These are phyloP conservation scores for Kodamaea sp. DNA, from an alignment of 1,139 yeast genomes.

Conservation along the genomic window DNA sequence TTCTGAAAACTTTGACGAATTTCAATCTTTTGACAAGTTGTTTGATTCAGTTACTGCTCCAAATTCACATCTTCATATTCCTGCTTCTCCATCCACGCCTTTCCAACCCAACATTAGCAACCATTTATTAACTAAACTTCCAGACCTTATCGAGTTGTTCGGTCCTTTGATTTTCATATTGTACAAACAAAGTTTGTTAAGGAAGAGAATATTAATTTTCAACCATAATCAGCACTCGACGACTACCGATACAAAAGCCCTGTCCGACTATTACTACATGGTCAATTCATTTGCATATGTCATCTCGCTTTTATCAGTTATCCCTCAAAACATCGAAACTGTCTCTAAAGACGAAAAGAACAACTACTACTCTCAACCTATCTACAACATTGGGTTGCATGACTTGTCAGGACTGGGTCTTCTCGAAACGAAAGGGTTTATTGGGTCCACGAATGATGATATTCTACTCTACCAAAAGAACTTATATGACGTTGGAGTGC, in stretches of 20 bases:
- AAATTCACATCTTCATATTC: background rate
- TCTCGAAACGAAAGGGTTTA: constrained; percentile 35
- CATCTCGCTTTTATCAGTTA: constrained; percentile 36
- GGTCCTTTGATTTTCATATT: constrained; percentile 76
- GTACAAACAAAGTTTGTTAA: constrained; percentile 67
- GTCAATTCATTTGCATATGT: constrained; percentile 35
- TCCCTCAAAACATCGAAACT: constrained; percentile 33
- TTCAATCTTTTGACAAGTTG: constrained; percentile 22
- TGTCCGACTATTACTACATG: constrained; percentile 7
- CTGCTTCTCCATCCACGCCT: constrained; percentile 6
- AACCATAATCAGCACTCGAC: constrained; percentile 22
- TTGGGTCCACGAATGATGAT: constrained; percentile 75
- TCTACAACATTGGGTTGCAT: constrained; percentile 66
- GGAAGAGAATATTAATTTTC: constrained; percentile 62
- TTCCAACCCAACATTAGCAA: constrained; percentile 21
- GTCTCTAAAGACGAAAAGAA: constrained; percentile 17
- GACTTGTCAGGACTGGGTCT: constrained; percentile 40
- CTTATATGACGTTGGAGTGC: constrained; percentile 52
- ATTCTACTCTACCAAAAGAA: constrained; percentile 57
- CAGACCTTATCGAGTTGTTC: constrained; percentile 48
- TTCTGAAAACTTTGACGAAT: constrained; percentile 19
- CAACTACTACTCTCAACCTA: constrained; percentile 41
- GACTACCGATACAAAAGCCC: constrained; percentile 3
- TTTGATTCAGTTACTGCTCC: constrained; percentile 13
- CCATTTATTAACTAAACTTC: constrained; percentile 55